These are phyloP conservation scores for Exserohilum rostratum DNA, from an alignment of 2,329 filamentous ascomycete genomes.

Conservation along the genomic window DNA sequence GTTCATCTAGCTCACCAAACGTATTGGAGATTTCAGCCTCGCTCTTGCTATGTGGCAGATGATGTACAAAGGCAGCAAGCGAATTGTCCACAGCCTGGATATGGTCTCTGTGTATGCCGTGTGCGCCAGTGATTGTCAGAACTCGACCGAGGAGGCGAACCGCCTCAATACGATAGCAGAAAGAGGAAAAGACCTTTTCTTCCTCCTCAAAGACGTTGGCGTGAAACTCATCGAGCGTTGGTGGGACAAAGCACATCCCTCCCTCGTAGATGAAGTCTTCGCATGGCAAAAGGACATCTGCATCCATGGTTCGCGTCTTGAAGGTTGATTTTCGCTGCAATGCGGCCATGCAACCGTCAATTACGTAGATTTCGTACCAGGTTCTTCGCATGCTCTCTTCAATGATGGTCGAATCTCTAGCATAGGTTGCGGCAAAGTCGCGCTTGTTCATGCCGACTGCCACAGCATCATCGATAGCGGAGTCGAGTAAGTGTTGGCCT, in stretches of 20 bases:
- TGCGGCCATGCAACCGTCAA: slow-evolving; percentile 80
- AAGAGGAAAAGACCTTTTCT: slow-evolving; percentile 76
- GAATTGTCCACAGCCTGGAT: slow-evolving; percentile 64
- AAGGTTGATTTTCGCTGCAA: slow-evolving; percentile 73
- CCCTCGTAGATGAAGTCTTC: slow-evolving; percentile 69
- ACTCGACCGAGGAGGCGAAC: slow-evolving; percentile 76
- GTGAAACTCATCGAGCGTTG: slow-evolving; percentile 74
- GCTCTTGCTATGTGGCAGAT: slow-evolving; percentile 69
- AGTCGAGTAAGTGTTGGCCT: slow-evolving; percentile 67
- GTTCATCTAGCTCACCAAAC: slow-evolving; percentile 75
- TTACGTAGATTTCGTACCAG: slow-evolving; percentile 82
- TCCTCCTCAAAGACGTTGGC: slow-evolving; percentile 72
- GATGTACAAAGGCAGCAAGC: slow-evolving; percentile 74
- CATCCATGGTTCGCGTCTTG: slow-evolving; percentile 65
- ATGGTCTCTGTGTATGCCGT: slow-evolving; percentile 36
- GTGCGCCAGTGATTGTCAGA: slow-evolving; percentile 54
- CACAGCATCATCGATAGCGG: slow-evolving; percentile 72
- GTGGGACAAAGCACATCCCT: slow-evolving; percentile 17
- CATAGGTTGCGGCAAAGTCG: slow-evolving; percentile 67
- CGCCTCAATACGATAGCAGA: slow-evolving; percentile 79
- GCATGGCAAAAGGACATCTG: slow-evolving; percentile 76
- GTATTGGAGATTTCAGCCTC: slow-evolving; percentile 69
- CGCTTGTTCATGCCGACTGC: slow-evolving; percentile 74
- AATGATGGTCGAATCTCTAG: slow-evolving; percentile 65
- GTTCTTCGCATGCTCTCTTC: slow-evolving; percentile 84